A percentile compares a stretch with the other conserved stretches of the same genome.
Evolutionary conservation across 345 rosid genomes (phyloP).

Genomic region (Lumnitzera racemosa): DNA sequence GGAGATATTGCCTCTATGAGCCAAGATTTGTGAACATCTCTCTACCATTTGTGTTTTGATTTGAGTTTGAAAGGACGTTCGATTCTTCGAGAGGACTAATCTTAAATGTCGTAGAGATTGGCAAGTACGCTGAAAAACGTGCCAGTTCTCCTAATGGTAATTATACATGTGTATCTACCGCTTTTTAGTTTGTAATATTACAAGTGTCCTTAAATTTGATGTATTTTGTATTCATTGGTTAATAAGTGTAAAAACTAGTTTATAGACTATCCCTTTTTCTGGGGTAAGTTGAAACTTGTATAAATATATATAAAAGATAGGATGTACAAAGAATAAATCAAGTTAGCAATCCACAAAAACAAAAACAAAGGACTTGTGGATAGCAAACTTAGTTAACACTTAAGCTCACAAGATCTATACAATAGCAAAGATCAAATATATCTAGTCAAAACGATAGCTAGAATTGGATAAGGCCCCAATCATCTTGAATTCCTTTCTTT

Average conservation of each 20-base stretch:
- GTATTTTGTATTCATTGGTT: neutral
- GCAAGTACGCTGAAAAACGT: constrained; percentile 50
- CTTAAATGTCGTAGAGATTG: constrained; percentile 77
- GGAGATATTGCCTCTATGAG: constrained; percentile 53
- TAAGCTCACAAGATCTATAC: too few species aligned
- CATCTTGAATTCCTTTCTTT: too few species aligned
- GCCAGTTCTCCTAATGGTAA: constrained; percentile 68
- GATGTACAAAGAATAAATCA: too few species aligned
- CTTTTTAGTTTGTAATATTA: neutral
- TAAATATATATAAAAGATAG: too few species aligned
- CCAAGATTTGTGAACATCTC: constrained; percentile 66
- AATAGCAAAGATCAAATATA: too few species aligned
- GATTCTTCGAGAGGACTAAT: constrained; percentile 84
- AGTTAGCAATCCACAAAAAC: too few species aligned
- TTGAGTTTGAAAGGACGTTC: constrained; percentile 55
- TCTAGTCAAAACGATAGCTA: too few species aligned
- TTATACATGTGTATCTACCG: constrained; percentile 11
- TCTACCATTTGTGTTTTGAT: constrained; percentile 69
- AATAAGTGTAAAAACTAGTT: neutral
- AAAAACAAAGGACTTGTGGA: too few species aligned
- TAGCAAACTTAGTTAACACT: too few species aligned
- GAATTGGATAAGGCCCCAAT: too few species aligned
- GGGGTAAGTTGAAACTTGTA: too few species aligned
- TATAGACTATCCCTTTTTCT: too few species aligned
- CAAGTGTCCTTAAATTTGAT: neutral